Base-by-base conservation (phyloP, 192 early-diverging fungal species). In the Backusella macrospora region DNA sequence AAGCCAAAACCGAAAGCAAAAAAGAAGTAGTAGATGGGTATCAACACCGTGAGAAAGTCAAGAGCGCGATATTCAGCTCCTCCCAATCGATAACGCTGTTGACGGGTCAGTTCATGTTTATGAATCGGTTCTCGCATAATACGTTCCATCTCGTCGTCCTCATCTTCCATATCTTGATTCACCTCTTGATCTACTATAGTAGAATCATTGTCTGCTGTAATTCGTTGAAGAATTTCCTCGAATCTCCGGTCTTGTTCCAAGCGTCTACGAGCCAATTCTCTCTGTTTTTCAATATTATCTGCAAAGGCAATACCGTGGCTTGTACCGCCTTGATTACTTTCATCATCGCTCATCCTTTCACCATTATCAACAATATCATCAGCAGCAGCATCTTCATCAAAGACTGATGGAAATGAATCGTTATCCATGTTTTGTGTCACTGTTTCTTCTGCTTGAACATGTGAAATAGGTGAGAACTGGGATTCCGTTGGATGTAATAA, bases 21-120 rank as follows among this genome's bases (percentile, higher is more conserved):
- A 47, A 64, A 76, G 1, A 80, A 13, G 18, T 76, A 80, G 62
- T 80, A 80, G 8, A 64, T 4, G 0, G 79, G 75, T 14, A 80
- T 49, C 3, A 80, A 66, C 6, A 37, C 29, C 14, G 68, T 29
- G 5, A 80, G 43, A 10, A 75, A 70, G 4, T 76, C 72, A 15
- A 80, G 47, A 2, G 79, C 79, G 46, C 79, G 39, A 4, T 80
- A 80, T 68, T 80, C 79, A 0, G 72, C 75, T 0, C 79, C 79
- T 14, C 79, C 79, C n/a, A 80, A 6, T 23, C 71, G 43, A 45
- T 73, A 76, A 5, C 75, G 71, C 23, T 80, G 74, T 47, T 76
- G 72, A 45, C 71, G 62, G 0, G 79, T 80, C 6, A 80, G 64
- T 34, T 76, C 75, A 48, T 72, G 69, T 45, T 76, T 80, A 37